A percentile compares a stretch with the other conserved stretches of the same genome.
phyloP scores from a whole-genome alignment of 139 green algal genomes.

The Ettlia oleoabundans region DNA sequence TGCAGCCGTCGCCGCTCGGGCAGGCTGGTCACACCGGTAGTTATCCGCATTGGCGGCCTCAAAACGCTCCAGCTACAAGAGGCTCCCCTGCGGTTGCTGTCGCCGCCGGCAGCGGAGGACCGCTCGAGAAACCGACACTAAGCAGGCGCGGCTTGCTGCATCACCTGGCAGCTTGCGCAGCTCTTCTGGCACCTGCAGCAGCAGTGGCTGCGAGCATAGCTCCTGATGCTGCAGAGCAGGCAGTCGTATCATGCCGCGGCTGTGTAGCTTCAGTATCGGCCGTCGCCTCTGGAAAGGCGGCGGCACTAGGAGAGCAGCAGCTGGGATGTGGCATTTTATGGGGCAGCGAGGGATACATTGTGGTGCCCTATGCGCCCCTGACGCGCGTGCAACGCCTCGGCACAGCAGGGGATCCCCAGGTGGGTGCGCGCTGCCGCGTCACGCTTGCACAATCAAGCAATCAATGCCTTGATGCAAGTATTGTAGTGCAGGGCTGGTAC shows the following conservation, averaged over 20 bases:
- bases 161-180: not conserved
- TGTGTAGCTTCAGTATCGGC: not conserved
- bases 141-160: not conserved
- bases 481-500: too few species aligned
- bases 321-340: constrained; percentile 16
- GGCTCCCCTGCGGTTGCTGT: too few species aligned
- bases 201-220: not conserved
- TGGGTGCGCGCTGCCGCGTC: too few species aligned
- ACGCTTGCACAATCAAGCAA: too few species aligned
- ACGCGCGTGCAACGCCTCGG: constrained; percentile 3
- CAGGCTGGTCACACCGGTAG: too few species aligned
- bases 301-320: constrained; percentile 15
- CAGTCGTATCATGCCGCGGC: not conserved
- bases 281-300: not conserved
- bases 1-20: too few species aligned
- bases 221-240: not conserved
- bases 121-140: too few species aligned
- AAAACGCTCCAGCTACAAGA: too few species aligned
- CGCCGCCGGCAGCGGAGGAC: too few species aligned
- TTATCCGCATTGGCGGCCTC: too few species aligned
- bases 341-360: constrained; percentile 8
- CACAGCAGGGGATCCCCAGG: not conserved
- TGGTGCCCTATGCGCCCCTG: constrained; percentile 12
- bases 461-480: too few species aligned
- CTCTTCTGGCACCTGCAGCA: not conserved